A percentile compares a stretch with the other conserved stretches of the same genome.
Evolutionary conservation across 257 asterid species (phyloP).

Genomic region (Rehmannia glutinosa): DNA sequence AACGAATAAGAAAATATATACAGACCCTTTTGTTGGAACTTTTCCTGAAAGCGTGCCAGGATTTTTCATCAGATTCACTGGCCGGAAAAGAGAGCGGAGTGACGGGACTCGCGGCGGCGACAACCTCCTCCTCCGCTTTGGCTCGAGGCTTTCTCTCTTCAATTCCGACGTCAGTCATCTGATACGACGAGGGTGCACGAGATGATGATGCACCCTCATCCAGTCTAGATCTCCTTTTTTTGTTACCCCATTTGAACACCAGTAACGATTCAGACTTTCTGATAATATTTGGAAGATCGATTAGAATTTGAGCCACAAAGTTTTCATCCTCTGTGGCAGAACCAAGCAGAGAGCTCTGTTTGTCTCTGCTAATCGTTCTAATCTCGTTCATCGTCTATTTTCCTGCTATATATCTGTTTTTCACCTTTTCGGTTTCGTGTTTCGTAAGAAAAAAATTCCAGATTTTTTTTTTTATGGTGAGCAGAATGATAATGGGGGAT

Average conservation of each 20-base stretch:
- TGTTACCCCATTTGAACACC: slow-evolving; percentile 30
- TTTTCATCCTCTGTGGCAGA: slow-evolving; percentile 32
- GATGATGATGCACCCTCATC: background rate
- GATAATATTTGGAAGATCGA: slow-evolving; percentile 25
- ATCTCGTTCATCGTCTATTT: slow-evolving; percentile 9
- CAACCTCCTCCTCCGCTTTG: slow-evolving; percentile 9
- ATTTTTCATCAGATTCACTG: slow-evolving; percentile 49
- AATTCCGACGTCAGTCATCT: background rate
- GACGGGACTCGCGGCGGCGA: slow-evolving; percentile 45
- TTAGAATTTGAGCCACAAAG: slow-evolving; percentile 36
- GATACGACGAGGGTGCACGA: background rate
- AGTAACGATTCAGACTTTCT: background rate
- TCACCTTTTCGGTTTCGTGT: background rate
- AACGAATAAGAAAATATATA: background rate
- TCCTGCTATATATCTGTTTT: background rate
- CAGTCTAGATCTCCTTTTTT: slow-evolving; percentile 39
- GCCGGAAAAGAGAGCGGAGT: slow-evolving; percentile 56
- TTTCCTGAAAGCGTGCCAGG: slow-evolving; percentile 16
- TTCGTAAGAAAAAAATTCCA: background rate
- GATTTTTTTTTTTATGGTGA: background rate
- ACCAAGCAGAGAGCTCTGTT: background rate
- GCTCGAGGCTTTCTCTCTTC: background rate
- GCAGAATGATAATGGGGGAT: background rate
- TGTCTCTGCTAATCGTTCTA: background rate
- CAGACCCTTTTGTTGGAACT: slow-evolving; percentile 31